phyloP scores from a whole-genome alignment of 164 flowering plant species.

The Hamamelis virginiana region DNA sequence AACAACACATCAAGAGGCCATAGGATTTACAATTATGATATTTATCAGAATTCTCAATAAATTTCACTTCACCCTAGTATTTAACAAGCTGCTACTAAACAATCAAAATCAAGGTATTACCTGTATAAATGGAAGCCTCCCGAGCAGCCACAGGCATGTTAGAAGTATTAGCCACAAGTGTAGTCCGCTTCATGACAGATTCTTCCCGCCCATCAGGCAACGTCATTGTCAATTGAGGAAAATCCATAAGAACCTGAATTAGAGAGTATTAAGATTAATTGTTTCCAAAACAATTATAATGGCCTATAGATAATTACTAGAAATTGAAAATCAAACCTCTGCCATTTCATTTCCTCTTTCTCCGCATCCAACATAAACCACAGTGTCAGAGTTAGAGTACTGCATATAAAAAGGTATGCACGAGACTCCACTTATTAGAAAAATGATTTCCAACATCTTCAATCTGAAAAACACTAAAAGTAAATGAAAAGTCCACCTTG shows the following conservation, averaged over 20 bases:
- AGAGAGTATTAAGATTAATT: background rate
- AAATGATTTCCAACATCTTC: too few species aligned
- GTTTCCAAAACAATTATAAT: background rate
- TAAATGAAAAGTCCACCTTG: constrained; percentile 53
- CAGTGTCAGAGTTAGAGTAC: constrained; percentile 99
- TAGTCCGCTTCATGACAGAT: constrained; percentile 99
- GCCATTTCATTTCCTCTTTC: constrained; percentile 99
- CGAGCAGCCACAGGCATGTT: constrained; percentile 99
- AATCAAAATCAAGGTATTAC: constrained; percentile 30
- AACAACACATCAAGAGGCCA: too few species aligned
- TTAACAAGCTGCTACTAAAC: background rate
- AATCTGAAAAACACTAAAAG: too few species aligned
- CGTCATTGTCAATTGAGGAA: constrained; percentile 99
- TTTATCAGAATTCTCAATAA: too few species aligned
- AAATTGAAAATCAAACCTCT: constrained; percentile 51
- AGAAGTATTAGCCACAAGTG: constrained; percentile 99
- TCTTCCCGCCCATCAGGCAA: constrained; percentile 99
- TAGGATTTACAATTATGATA: too few species aligned
- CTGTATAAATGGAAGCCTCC: constrained; percentile 99
- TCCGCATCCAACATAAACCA: constrained; percentile 99
- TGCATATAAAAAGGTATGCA: constrained; percentile 49
- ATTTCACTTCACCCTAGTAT: background rate
- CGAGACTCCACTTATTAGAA: too few species aligned
- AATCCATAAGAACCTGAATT: constrained; percentile 96
- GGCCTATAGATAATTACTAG: background rate